These are phyloP conservation scores for Rutidosis leptorrhynchoides DNA, from an alignment of 129 eudicot species.

Conservation along the genomic window DNA sequence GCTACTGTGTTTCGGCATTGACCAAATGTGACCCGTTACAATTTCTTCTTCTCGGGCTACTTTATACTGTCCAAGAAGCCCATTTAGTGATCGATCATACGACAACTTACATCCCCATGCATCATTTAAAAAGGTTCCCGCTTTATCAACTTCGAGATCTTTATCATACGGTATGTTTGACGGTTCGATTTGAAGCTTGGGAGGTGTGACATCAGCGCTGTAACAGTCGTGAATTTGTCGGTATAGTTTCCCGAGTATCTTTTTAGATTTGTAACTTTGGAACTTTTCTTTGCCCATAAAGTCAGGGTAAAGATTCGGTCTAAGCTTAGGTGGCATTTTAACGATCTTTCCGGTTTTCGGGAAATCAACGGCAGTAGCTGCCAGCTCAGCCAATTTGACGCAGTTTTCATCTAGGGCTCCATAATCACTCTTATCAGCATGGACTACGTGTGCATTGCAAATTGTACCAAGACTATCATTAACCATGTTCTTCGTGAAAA, in stretches of 20 bases:
- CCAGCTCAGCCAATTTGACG: constrained; percentile 59
- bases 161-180: constrained; percentile 40
- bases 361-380: constrained; percentile 70
- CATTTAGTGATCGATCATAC: constrained; percentile 47
- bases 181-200: constrained; percentile 24
- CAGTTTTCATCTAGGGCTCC: constrained; percentile 76
- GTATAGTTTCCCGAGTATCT: constrained; percentile 54
- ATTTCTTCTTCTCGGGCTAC: constrained; percentile 65
- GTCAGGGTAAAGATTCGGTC: constrained; percentile 66
- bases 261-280: constrained; percentile 50
- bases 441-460: constrained; percentile 83
- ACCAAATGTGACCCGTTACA: constrained; percentile 75
- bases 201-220: constrained; percentile 25
- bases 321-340: constrained; percentile 46
- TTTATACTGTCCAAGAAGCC: constrained; percentile 65
- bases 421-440: constrained; percentile 53
- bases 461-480: constrained; percentile 66
- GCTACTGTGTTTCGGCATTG: constrained; percentile 56
- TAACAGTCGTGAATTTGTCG: constrained; percentile 45
- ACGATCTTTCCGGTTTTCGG: constrained; percentile 72
- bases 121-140: constrained; percentile 35
- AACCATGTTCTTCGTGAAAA: constrained; percentile 64
- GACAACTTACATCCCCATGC: constrained; percentile 61
- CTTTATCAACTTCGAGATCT: constrained; percentile 50
- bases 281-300: constrained; percentile 66